Conservation (phyloP, 148 eudicot species). For the Heliosperma pusillum region DNA sequence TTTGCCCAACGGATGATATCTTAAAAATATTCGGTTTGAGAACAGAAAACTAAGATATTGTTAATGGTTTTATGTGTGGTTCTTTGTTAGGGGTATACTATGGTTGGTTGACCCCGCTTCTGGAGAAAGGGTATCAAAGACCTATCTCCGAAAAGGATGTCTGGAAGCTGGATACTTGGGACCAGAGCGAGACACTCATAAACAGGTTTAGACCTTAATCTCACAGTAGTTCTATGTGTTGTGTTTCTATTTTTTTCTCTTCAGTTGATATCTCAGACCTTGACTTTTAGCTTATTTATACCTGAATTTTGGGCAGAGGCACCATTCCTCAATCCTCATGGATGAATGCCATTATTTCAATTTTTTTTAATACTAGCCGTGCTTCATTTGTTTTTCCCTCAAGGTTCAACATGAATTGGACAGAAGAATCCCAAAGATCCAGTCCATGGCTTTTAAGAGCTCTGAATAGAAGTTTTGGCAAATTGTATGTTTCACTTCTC, state of each 20-base stretch:
- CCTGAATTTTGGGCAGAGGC: neutral
- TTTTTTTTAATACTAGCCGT: neutral
- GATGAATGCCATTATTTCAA: neutral
- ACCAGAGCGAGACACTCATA: slow-evolving; percentile 62
- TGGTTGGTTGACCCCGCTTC: slow-evolving; percentile 5
- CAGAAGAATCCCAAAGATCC: slow-evolving; percentile 52
- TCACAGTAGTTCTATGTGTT: neutral
- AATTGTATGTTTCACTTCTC: slow-evolving; percentile 41
- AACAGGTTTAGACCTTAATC: slow-evolving; percentile 35
- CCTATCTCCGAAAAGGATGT: slow-evolving; percentile 85
- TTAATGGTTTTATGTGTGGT: neutral
- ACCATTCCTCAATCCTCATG: neutral
- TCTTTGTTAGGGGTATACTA: slow-evolving; percentile 4
- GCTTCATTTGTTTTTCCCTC: neutral
- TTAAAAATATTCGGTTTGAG: no score
- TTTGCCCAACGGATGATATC: neutral
- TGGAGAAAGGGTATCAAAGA: slow-evolving; percentile 49
- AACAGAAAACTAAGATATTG: no score
- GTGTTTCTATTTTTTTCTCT: neutral
- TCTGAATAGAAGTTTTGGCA: slow-evolving; percentile 60
- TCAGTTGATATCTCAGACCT: neutral
- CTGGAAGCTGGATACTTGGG: slow-evolving; percentile 86
- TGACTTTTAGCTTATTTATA: slow-evolving; percentile 2
- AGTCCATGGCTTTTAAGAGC: slow-evolving; percentile 87
- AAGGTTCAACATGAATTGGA: slow-evolving; percentile 72